Base-by-base conservation (phyloP, 371 early-diverging fungal species). In the Apophysomyces ossiformis region DNA sequence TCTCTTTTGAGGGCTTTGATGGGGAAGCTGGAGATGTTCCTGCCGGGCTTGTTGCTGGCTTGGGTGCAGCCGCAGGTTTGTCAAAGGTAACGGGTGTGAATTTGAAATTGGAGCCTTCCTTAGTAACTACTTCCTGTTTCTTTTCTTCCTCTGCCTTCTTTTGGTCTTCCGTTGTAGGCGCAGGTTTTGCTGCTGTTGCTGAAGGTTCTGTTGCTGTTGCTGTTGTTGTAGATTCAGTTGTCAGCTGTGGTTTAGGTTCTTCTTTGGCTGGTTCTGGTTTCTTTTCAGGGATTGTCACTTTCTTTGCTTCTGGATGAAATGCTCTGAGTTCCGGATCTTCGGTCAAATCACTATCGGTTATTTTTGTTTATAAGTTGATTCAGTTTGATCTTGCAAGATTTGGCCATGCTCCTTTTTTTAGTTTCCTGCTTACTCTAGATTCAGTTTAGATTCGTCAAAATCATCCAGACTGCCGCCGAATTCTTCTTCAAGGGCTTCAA, bases 51-150 rank as follows among this genome's bases (percentile, higher is more conserved):
- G 61, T 46, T 13, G 21, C 26, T 32, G 50, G 38, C 37, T 35
- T n/a, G 7, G 46, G 39, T 6, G 57, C 43, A 18, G 58, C 36
- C 6, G 57, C 59, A 5, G 66, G 64, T 58, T 72, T 69, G 44
- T 68, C 75, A 69, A 83, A 83, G 13, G 69, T 71, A 50, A 83
- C 69, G 13, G 80, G 80, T 4, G 83, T 83, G 38, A 70, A 83
- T 60, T 74, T 73, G 63, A 83, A 83, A 37, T 58, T 60, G 37
- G 71, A 71, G 32, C 70, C 69, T 41, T 67, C 64, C 26, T 67
- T 71, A 26, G 32, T 26, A 35, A 44, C 43, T 4, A 62, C 56
- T 12, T 47, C 65, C 26, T 56, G 50, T 57, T 60, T 44, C 37
- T 57, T 67, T 56, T 43, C 61, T 18, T 50, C 63, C 58, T 43